Evolutionary conservation across 2,329 filamentous ascomycete species (phyloP), one percentile per base, ranked within the genome.

Genomic region (Clarireedia paspali): DNA sequence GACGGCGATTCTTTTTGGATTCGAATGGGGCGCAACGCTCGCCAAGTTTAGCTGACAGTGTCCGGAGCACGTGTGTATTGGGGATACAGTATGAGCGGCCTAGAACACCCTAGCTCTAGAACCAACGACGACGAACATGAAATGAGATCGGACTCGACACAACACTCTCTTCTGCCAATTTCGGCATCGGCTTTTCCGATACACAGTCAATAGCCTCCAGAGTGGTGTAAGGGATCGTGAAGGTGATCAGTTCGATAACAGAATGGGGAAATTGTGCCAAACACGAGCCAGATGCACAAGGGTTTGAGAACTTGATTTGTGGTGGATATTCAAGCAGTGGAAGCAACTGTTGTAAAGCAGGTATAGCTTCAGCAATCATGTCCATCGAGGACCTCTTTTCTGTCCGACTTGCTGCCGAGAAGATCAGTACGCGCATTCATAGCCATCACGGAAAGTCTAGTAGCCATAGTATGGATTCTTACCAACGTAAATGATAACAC

Each of bases 91-190:
- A 9, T 30, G 27, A 7, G 27, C 27, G 27, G 27, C 9, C 27
- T 30, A 9, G 27, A 30, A 30, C 27, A 30, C 27, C 9, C 27
- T 30, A 30, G 9, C 27, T 30, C 27, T 6, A 74, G 74, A 10
- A 76, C 66, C 56, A 40, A 40, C 6, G 15, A 14, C 38, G 14
- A 20, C 20, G 20, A 20, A 40, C 38, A 40, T 5, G 38, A 20
- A 40, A 40, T n/a, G 38, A 40, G 15, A 40, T 40, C 14, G 38
- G 17, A 9, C 38, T 40, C 17, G 38, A 40, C 17, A 15, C 38
- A n/a, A 40, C 38, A n/a, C 14, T 20, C 15, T n/a, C 14, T 6
- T n/a, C 17, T 6, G 15, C 6, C 14, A 40, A 40, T 40, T 40
- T 14, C 7, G 6, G 15, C 17, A 40, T 20, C 5, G 38, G 6